phyloP scores from a whole-genome alignment of 2,329 filamentous ascomycete genomes.

The Coniochaeta sp. region DNA sequence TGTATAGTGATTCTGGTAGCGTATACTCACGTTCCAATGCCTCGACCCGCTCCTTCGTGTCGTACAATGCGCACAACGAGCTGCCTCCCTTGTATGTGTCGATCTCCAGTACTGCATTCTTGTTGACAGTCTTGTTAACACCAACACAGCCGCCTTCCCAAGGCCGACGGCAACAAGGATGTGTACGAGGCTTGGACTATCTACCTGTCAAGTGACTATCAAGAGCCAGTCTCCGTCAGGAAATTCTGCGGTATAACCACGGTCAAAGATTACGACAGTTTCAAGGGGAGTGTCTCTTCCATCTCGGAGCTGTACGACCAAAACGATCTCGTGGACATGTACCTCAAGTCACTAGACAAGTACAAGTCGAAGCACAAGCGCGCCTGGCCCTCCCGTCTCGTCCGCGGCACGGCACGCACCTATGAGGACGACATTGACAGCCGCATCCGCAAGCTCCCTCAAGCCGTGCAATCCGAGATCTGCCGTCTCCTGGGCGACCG shows the following conservation, averaged over 20 bases:
- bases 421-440: slow-evolving; percentile 19
- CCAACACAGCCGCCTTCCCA: slow-evolving; percentile 10
- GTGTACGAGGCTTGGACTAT: slow-evolving; percentile 20
- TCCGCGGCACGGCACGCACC: slow-evolving; percentile 12
- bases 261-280: slow-evolving; percentile 5
- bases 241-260: slow-evolving; percentile 12
- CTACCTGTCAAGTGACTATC: slow-evolving; percentile 6
- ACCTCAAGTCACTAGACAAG: slow-evolving; percentile 12
- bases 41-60: neutral
- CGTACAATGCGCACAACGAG: neutral
- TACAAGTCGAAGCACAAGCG: slow-evolving; percentile 14
- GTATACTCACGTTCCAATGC: slow-evolving; percentile 4
- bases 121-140: slow-evolving; percentile 1
- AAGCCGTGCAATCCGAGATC: slow-evolving; percentile 10
- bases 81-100: slow-evolving; percentile 7
- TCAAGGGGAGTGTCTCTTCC: neutral
- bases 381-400: slow-evolving; percentile 11
- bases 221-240: slow-evolving; percentile 4
- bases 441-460: slow-evolving; percentile 13
- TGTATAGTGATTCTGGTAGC: slow-evolving; percentile 9
- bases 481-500: slow-evolving; percentile 13
- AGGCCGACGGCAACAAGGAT: slow-evolving; percentile 10
- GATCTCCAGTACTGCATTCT: neutral
- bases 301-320: slow-evolving; percentile 11
- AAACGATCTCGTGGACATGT: slow-evolving; percentile 14